These are phyloP conservation scores for Fremontodendron californicum DNA, from an alignment of 345 rosid species.

Conservation along the genomic window DNA sequence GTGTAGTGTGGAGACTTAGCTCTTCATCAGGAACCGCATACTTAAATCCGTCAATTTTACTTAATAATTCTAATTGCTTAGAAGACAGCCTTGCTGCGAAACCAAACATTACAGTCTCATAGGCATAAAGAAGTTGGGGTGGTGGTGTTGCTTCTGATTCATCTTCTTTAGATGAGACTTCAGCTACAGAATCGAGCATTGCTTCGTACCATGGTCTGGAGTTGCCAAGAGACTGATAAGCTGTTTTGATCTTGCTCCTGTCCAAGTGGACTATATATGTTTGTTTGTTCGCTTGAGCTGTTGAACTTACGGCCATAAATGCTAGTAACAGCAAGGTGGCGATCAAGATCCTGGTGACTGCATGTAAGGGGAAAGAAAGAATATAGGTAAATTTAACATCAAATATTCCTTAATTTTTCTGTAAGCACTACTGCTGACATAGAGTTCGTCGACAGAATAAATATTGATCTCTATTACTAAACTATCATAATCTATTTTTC, in stretches of 20 bases:
- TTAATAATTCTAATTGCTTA: conserved; percentile 44
- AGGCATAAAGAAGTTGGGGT: conserved; percentile 51
- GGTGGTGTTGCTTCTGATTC: conserved; percentile 21
- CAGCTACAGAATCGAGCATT: conserved; percentile 30
- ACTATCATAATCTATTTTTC: too few species aligned
- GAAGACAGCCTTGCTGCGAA: conserved; percentile 60
- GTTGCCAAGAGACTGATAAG: conserved; percentile 9
- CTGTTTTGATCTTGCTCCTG: conserved; percentile 33
- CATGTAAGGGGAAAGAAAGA: background rate
- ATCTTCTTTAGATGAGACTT: conserved; percentile 25
- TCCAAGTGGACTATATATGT: conserved; percentile 60
- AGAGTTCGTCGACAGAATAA: background rate
- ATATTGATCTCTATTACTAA: background rate
- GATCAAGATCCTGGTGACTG: conserved; percentile 27
- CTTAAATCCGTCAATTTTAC: conserved; percentile 44
- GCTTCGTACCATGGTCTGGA: conserved; percentile 35
- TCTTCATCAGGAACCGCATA: conserved; percentile 61
- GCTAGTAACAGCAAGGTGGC: conserved; percentile 22
- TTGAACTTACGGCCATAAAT: conserved; percentile 22
- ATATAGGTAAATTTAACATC: background rate
- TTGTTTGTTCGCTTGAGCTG: conserved; percentile 31
- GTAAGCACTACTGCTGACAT: background rate
- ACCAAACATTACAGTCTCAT: conserved; percentile 55
- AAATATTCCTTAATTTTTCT: background rate
- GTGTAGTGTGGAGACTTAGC: conserved; percentile 61